These are phyloP conservation scores for Paspalum notatum DNA, from an alignment of 176 grass and related monocot genomes.

Conservation along the genomic window DNA sequence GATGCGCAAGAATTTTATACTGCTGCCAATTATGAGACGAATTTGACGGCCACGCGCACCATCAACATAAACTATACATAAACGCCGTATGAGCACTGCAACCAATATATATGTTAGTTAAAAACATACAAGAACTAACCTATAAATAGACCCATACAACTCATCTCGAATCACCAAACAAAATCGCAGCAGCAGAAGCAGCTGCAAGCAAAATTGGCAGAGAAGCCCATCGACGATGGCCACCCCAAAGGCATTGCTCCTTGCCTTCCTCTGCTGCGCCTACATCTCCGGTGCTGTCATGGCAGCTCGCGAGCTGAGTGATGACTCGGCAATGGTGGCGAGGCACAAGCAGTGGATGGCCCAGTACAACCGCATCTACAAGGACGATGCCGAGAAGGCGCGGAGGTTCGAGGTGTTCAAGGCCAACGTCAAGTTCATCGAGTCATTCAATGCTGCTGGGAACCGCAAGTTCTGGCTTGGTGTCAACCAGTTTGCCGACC, in stretches of 20 bases:
- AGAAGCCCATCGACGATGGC: not conserved
- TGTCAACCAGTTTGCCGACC: conserved; percentile 5
- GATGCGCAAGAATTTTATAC: not conserved
- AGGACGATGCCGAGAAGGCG: not conserved
- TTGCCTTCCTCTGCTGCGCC: not conserved
- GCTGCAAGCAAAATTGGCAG: too few species aligned
- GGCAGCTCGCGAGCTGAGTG: not conserved
- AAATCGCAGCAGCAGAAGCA: not conserved
- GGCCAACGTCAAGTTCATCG: conserved; percentile 14
- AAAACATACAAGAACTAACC: not conserved
- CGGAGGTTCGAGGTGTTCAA: not conserved
- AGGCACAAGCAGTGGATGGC: conserved; percentile 35
- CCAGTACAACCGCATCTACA: not conserved
- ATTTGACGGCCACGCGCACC: not conserved
- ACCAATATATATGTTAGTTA: not conserved
- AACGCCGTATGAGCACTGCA: not conserved
- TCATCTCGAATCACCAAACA: not conserved
- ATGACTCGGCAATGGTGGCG: not conserved
- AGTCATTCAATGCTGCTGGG: not conserved
- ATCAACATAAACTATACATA: not conserved
- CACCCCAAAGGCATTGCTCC: not conserved
- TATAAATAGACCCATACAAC: not conserved
- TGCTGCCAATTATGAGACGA: not conserved
- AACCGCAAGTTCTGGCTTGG: conserved; percentile 24
- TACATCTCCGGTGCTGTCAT: not conserved